phyloP scores from a whole-genome alignment of 495 filamentous ascomycete genomes.

The Mytilinidion resinicola region DNA sequence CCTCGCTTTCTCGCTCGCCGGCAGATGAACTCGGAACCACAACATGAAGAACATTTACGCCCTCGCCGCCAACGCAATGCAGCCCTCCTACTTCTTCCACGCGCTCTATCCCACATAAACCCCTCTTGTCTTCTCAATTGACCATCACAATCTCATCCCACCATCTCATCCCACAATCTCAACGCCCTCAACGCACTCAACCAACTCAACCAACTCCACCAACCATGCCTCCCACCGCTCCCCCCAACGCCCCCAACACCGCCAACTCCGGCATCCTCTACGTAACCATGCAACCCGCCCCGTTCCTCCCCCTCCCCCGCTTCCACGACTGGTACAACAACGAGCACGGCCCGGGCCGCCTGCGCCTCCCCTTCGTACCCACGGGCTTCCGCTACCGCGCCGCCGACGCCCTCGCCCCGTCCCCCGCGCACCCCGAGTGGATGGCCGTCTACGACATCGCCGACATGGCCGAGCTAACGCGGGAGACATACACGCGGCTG shows the following conservation, averaged over 20 bases:
- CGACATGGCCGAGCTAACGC: constrained; percentile 60
- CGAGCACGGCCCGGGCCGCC: constrained; percentile 73
- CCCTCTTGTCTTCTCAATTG: no score
- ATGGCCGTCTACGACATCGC: constrained; percentile 76
- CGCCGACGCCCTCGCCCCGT: constrained; percentile 41
- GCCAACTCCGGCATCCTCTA: constrained; percentile 57
- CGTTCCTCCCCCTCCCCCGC: constrained; percentile 55
- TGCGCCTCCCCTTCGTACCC: constrained; percentile 63
- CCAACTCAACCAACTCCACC: no score
- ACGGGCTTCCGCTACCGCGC: constrained; percentile 76
- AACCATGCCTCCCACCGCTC: no score
- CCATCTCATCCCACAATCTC: no score
- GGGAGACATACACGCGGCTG: constrained; percentile 60
- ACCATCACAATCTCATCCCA: no score
- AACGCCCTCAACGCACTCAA: no score
- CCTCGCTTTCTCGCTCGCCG: no score
- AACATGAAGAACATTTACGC: no score
- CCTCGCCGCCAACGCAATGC: no score
- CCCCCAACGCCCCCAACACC: neutral
- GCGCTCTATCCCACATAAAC: no score
- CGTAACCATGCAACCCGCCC: constrained; percentile 70
- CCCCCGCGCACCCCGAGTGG: constrained; percentile 53
- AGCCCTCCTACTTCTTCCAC: no score
- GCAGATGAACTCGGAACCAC: no score
- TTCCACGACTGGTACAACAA: constrained; percentile 92